Base-by-base conservation (phyloP, 2,329 filamentous ascomycete species). In the Dothideomycetes sp. region DNA sequence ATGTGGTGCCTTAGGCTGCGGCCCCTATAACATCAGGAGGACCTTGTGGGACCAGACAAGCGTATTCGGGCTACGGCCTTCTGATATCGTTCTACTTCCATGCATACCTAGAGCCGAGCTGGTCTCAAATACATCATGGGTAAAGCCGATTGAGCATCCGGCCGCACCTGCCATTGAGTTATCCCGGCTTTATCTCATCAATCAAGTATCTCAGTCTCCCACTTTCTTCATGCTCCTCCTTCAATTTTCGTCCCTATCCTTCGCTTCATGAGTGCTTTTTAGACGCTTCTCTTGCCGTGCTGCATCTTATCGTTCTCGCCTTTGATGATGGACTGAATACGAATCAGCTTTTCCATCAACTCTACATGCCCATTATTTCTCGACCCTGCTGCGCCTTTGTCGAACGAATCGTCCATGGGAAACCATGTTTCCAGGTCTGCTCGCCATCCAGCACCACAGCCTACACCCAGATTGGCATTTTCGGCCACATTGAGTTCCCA, bases 391-490 rank as follows among this genome's bases (percentile, higher is more conserved):
- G 7, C 12, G 22, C 12, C 22, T 12, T 27, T 12, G 7, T 12
- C 22, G 12, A 7, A 27, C 22, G 22, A 7, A 7, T 27, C 22
- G 22, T 24, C 34, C 11, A 37, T 19, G 3, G 56, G 55, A 29
- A 60, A 59, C 53, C 54, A 59, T 8, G 43, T 47, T 5, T 46
- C 42, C 9, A 52, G 45, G 31, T 50, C 51, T 24, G 52, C 46
- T 3, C 40, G 35, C 55, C 56, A 60, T 5, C 47, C 44, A 2
- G 50, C 47, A 22, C 31, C 34, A 16, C 44, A 42, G 14, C 56
- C 57, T 18, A 58, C 47, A 0, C 33, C 10, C 7, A 59, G 43
- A 9, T 47, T 41, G 31, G 52, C 49, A 36, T 59, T 59, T 36
- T 47, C 29, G 1, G 44, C 43, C 10, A 60, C 45, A 18, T 40